Evolutionary conservation across 768 basidiomycete genomes (phyloP), one percentile per base, ranked within the genome.

Genomic region (Naganishia vishniacii): DNA sequence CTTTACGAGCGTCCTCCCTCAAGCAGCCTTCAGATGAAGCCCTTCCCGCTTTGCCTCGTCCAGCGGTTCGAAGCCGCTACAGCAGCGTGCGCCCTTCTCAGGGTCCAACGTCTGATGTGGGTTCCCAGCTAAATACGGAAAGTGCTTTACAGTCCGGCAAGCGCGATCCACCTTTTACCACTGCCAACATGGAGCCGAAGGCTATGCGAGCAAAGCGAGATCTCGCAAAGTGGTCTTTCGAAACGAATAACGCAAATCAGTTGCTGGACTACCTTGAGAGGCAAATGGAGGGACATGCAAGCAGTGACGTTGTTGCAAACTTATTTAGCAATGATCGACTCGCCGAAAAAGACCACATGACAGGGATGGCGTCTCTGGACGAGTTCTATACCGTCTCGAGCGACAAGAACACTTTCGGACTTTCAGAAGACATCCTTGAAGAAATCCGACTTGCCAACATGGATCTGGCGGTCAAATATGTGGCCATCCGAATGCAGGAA

Each of bases 271-370:
- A 86, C 13, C 80, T 98, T 49, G 88, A 90, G 70, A 84, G 82
- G 67, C 95, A 99, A 77, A 97, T 98, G 91, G 91, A 93, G 69
- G 82, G 85, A 9, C 83, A 88, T 71, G 81, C 84, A 6, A 87
- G 88, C 3, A 85, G 86, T 66, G 88, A 92, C 1, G 78, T 98
- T 2, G 76, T 88, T 13, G 77, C 83, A 4, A 84, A 84, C 29
- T 81, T 99, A 29, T 99, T 97, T 80, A 97, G 94, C 72, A 89
- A 88, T 65, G 95, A 95, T 70, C 95, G 97, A 75, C 89, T 88
- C 68, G 90, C 92, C 6, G 87, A 97, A 68, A 93, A 91, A 70
- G 95, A 98, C 74, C 86, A 88, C 71, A 82, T 94, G 59, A 80
- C 81, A n/a, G 94, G 88, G 6, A 77, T 98, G 59, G 80, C 83